These are phyloP conservation scores for Pistacia integerrima DNA, from an alignment of 345 rosid species.

Conservation along the genomic window DNA sequence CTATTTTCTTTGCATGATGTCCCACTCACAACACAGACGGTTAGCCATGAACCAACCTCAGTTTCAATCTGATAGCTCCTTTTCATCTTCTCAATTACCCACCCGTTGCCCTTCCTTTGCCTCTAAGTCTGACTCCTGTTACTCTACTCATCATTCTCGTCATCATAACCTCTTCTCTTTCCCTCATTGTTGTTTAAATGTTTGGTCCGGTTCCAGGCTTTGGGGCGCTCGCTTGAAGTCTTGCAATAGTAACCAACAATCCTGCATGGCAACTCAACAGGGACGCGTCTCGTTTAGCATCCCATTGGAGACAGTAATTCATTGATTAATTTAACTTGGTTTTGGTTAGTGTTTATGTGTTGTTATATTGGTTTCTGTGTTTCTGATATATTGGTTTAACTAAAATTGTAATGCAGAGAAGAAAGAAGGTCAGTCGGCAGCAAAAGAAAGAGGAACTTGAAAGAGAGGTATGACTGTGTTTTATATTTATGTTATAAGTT, in stretches of 20 bases:
- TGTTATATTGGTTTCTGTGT: neutral
- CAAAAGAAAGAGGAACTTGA: slow-evolving; percentile 75
- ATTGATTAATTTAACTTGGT: neutral
- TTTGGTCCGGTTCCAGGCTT: slow-evolving; percentile 9
- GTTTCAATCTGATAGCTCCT: slow-evolving; percentile 51
- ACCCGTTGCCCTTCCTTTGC: slow-evolving; percentile 40
- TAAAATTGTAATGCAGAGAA: slow-evolving; percentile 45
- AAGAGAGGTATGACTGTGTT: slow-evolving; percentile 63
- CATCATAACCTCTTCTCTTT: slow-evolving; percentile 1
- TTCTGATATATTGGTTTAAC: neutral
- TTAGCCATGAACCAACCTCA: slow-evolving; percentile 27
- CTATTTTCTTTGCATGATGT: slow-evolving; percentile 7
- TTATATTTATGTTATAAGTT: neutral
- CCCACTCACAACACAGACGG: slow-evolving; percentile 21
- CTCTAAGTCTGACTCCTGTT: slow-evolving; percentile 35
- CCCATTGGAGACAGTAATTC: slow-evolving; percentile 35
- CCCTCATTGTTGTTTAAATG: slow-evolving; percentile 24
- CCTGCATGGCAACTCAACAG: slow-evolving; percentile 31
- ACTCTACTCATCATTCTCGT: slow-evolving; percentile 29
- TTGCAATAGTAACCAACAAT: neutral
- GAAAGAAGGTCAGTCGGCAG: slow-evolving; percentile 62
- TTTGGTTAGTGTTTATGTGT: neutral
- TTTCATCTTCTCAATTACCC: slow-evolving; percentile 42
- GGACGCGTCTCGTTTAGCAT: slow-evolving; percentile 17
- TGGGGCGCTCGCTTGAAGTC: neutral